Base-by-base conservation (phyloP, 805 yeast genomes). In the Cyberlindnera misumaiensis region DNA sequence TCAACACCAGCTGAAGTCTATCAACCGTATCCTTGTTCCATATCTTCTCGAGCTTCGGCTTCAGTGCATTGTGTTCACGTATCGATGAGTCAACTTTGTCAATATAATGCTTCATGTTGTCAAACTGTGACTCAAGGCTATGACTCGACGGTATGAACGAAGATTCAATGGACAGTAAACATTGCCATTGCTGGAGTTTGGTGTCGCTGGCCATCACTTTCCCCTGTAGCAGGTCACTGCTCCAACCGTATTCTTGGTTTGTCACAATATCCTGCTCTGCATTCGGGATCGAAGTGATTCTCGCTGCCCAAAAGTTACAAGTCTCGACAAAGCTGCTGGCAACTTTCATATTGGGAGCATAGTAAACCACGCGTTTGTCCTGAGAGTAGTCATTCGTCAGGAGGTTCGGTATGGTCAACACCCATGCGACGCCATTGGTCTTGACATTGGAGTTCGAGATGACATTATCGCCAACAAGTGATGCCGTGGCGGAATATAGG, bases 291-390 rank as follows among this genome's bases (percentile, higher is more conserved):
- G 88, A 81, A 6, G 95, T 81, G 28, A 83, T 72, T 47, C 93
- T 73, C 2, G 90, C 84, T 3, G 94, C 85, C 96, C 96, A 88
- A 56, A 84, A 88, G 58, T 87, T 88, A 60, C 93, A 80, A 5
- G 90, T 77, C 48, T 80, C 74, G 13, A 83, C 76, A 58, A 75
- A 85, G 52, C 77, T 83, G 31, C 64, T 61, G 0, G 95, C 93
- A 42, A 75, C 73, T 47, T 79, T 83, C 12, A 42, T 26, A 28
- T 41, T 41, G 27, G 54, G 47, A 3, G 57, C 56, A 36, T 46
- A 51, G 28, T 48, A 54, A 2, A 52, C 50, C 18, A 54, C 35
- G 26, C 38, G 48, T 33, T 44, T 43, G 14, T 49, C 56, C 22
- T 45, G 45, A 8, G 45, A 39, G 24, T 44, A 39, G 15, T 47